These are phyloP conservation scores for Aspergillus diversus DNA, from an alignment of 495 filamentous ascomycete genomes.

Conservation along the genomic window DNA sequence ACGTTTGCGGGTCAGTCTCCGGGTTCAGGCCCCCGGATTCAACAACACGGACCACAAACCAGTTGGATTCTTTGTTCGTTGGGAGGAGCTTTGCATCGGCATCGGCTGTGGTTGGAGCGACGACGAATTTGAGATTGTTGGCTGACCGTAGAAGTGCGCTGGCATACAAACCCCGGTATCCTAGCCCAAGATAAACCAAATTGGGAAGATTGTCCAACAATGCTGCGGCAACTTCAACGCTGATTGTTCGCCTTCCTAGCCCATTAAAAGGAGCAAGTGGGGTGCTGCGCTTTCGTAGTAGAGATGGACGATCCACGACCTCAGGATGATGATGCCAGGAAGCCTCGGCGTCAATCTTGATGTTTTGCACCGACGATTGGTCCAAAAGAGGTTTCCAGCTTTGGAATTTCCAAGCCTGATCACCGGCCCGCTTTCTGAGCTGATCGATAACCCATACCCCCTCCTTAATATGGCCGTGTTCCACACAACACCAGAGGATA, in stretches of 20 bases:
- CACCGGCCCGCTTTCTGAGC: constrained; percentile 34
- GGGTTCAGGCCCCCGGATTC: constrained; percentile 48
- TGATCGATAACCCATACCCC: constrained; percentile 53
- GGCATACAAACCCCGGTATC: constrained; percentile 30
- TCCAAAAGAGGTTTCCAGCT: constrained; percentile 44
- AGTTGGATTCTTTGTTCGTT: constrained; percentile 46
- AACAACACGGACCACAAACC: constrained; percentile 54
- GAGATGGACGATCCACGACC: constrained; percentile 10
- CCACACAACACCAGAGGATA: constrained; percentile 68
- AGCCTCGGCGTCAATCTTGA: constrained; percentile 39
- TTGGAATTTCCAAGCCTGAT: constrained; percentile 42
- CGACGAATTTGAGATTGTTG: constrained; percentile 31
- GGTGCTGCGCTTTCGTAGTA: constrained; percentile 25
- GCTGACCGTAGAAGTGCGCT: constrained; percentile 28
- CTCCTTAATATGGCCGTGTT: constrained; percentile 60
- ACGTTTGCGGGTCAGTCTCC: constrained; percentile 41
- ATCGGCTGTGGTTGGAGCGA: constrained; percentile 23
- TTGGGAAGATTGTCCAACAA: constrained; percentile 57
- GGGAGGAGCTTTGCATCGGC: constrained; percentile 25
- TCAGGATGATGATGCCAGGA: constrained; percentile 40
- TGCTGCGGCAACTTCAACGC: constrained; percentile 58
- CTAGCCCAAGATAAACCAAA: constrained; percentile 36
- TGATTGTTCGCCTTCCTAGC: constrained; percentile 55
- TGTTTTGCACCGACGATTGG: constrained; percentile 26
- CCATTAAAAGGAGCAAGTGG: constrained; percentile 40